Conservation (phyloP, 768 basidiomycete species). For the Boletus rubescentipes region DNA sequence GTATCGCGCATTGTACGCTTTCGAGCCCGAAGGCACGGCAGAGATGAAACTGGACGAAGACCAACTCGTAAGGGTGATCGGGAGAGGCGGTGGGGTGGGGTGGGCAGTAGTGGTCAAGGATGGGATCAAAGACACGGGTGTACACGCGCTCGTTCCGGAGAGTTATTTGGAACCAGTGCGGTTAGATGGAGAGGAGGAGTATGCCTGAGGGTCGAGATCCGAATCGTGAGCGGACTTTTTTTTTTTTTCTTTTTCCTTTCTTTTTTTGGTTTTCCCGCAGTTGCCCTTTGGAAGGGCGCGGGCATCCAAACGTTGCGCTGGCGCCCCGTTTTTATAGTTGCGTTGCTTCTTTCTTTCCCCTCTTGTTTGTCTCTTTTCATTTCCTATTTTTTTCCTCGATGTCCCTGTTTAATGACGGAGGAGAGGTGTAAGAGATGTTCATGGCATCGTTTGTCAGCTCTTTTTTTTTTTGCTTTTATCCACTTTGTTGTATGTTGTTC, state of each 20-base stretch:
- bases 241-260: neutral
- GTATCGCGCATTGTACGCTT: constrained; percentile 76
- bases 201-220: neutral
- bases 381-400: neutral
- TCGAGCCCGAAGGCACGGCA: constrained; percentile 76
- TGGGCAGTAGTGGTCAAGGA: constrained; percentile 71
- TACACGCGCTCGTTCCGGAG: constrained; percentile 76
- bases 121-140: constrained; percentile 34
- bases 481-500: constrained; percentile 18
- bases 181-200: constrained; percentile 30
- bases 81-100: constrained; percentile 74
- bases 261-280: neutral
- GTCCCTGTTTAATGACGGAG: neutral
- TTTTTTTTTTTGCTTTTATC: constrained; percentile 13
- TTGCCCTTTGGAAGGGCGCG: neutral
- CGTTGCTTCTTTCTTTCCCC: neutral
- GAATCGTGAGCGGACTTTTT: neutral
- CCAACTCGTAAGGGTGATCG: constrained; percentile 70
- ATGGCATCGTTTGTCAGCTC: neutral
- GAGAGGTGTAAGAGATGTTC: neutral
- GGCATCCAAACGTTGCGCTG: constrained; percentile 12
- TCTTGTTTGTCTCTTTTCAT: neutral
- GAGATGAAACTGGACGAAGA: constrained; percentile 83
- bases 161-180: constrained; percentile 66
- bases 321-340: constrained; percentile 3